Base-by-base conservation (phyloP, 495 filamentous ascomycete genomes). In the Massariosphaeria phaeospora region DNA sequence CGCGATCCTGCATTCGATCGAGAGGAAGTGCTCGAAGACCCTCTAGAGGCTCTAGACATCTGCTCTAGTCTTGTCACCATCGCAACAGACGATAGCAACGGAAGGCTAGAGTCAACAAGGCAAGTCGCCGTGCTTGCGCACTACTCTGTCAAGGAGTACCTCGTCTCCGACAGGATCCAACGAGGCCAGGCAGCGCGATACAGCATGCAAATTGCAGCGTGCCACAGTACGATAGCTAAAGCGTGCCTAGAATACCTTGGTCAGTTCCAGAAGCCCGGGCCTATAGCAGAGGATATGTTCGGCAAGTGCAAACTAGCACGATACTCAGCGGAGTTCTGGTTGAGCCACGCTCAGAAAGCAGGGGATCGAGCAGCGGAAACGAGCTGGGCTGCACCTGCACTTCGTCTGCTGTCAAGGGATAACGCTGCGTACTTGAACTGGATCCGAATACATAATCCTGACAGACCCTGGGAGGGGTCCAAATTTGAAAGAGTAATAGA, bases 11-110 rank as follows among this genome's bases (percentile, higher is more conserved):
- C 48, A 11, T 52, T 52, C 26, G 48, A 52, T 25, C 36, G 48
- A 23, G 48, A 52, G 24, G 48, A 52, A n/a, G 25, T 52, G 11
- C 26, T 52, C 13, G 48, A 52, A 36, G 48, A 52, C 27, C 48
- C 34, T 15, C 33, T 36, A 20, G 48, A 52, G 21, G 36, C 15
- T 17, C 38, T 52, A 2, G 33, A 13, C 24, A 42, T 52, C 27
- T 52, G 48, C 21, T 52, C 38, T n/a, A 52, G 48, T 20, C 24
- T 52, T 7, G 38, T 52, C 17, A 42, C 23, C n/a, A 25, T 42
- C 15, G 6, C 27, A 8, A 18, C 8, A 33, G 30, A n/a, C 30
- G n/a, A 33, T 33, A n/a, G 30, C 8, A n/a, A 33, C 30, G 30
- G 30, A 8, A 33, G 36, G 8, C 36, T 20, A 36, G 45, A 13